These are phyloP conservation scores for Candida lessepsii DNA, from an alignment of 805 yeast species.

Conservation along the genomic window DNA sequence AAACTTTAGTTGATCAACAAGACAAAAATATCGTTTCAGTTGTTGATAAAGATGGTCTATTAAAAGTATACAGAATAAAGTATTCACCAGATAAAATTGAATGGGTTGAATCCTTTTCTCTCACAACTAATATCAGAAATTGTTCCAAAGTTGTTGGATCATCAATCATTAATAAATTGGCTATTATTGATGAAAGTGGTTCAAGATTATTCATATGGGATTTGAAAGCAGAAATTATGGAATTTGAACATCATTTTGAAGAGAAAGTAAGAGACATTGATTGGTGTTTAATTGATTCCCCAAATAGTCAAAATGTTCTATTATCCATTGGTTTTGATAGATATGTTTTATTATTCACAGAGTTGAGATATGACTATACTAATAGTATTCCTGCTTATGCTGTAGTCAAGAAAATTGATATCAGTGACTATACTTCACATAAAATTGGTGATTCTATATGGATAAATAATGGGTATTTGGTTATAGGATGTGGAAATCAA, in stretches of 20 bases:
- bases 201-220: constrained; percentile 76
- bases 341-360: constrained; percentile 68
- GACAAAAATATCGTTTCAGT: constrained; percentile 48
- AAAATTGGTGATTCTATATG: constrained; percentile 86
- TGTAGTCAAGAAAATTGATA: constrained; percentile 69
- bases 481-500: constrained; percentile 88
- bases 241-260: constrained; percentile 50
- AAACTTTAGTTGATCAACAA: constrained; percentile 21
- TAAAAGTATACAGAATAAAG: constrained; percentile 20
- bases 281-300: constrained; percentile 66
- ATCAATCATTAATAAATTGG: constrained; percentile 65
- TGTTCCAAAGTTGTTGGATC: constrained; percentile 68
- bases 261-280: constrained; percentile 65
- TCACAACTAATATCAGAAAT: constrained; percentile 55
- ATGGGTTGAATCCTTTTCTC: constrained; percentile 53
- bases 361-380: constrained; percentile 85
- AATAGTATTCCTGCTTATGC: constrained; percentile 75
- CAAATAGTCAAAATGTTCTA: constrained; percentile 46
- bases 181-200: constrained; percentile 60
- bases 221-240: constrained; percentile 61
- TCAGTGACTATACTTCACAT: constrained; percentile 71
- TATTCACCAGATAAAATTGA: constrained; percentile 5
- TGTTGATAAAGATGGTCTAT: constrained; percentile 44
- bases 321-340: constrained; percentile 75
- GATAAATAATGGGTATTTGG: constrained; percentile 76